Conservation (phyloP, 495 filamentous ascomycete species). For the Penicillium roqueforti region DNA sequence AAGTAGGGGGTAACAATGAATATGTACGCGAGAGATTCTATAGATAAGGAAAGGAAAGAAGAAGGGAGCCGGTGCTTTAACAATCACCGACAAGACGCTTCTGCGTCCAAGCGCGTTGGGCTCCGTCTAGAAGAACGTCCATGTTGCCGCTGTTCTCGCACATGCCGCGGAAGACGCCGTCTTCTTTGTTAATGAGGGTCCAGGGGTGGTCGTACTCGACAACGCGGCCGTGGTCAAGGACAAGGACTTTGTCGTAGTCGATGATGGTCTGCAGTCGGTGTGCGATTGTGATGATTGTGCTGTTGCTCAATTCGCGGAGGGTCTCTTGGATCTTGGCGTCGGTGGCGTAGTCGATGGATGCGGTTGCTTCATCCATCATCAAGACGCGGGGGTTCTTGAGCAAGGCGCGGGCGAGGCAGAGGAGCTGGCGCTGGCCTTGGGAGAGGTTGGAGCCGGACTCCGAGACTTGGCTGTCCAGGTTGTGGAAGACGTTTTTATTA, state of each 20-base stretch:
- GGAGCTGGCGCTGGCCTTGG: slow-evolving; percentile 91
- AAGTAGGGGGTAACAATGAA: not conserved
- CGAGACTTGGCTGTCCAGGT: slow-evolving; percentile 76
- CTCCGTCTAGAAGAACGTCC: slow-evolving; percentile 63
- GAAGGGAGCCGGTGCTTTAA: slow-evolving; percentile 11
- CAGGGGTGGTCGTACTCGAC: slow-evolving; percentile 87
- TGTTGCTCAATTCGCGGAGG: slow-evolving; percentile 75
- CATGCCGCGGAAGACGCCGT: slow-evolving; percentile 80
- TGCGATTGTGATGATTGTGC: slow-evolving; percentile 97
- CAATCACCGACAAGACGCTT: slow-evolving; percentile 52
- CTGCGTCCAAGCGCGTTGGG: slow-evolving; percentile 65
- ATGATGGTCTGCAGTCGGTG: slow-evolving; percentile 94
- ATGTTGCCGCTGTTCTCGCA: slow-evolving; percentile 93
- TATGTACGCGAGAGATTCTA: slow-evolving; percentile 10
- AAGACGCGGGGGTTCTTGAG: slow-evolving; percentile 88
- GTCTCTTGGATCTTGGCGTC: slow-evolving; percentile 96
- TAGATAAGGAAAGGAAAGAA: not conserved
- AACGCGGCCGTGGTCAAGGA: slow-evolving; percentile 84
- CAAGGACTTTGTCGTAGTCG: slow-evolving; percentile 97
- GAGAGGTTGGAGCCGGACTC: slow-evolving; percentile 96
- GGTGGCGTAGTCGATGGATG: slow-evolving; percentile 95
- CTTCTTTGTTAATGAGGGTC: slow-evolving; percentile 63
- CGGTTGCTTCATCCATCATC: slow-evolving; percentile 99
- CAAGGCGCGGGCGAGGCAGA: slow-evolving; percentile 91
- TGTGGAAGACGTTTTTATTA: slow-evolving; percentile 94